Base-by-base conservation (phyloP, 2,329 filamentous ascomycete species). In the Bipolaris oryzae region DNA sequence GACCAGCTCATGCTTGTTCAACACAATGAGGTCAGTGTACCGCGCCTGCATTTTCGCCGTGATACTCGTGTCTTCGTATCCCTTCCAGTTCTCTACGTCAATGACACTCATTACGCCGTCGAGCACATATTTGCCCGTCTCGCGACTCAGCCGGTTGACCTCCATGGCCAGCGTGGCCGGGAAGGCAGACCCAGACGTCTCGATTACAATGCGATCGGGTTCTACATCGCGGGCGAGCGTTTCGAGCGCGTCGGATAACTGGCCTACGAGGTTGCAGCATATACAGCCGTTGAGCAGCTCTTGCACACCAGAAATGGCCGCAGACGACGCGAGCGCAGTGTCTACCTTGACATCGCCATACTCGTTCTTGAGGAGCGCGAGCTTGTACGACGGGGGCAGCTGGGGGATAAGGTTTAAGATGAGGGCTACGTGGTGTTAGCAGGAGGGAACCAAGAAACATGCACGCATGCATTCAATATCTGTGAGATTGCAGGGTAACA, bases 271-370 rank as follows among this genome's bases (percentile, higher is more conserved):
- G 75, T 98, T 98, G 81, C 95, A 99, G 85, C 95, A 99, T 77
- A 99, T 98, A 79, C 95, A 98, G 64, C 94, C 95, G 75, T 96
- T 96, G 51, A 99, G 88, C 1, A 99, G 84, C 77, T 99, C 95
- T 68, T 90, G 90, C 4, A 96, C 93, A 53, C 92, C 94, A 0
- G 91, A 89, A 66, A 99, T 92, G 61, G 93, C 88, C 47, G 86
- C 86, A 13, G 89, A 89, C 0, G 89, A 84, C 15, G 95, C 94
- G 28, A 99, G 88, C 75, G 96, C 91, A 1, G 91, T 95, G 81
- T 99, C 95, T 74, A 99, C 84, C 34, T 92, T 93, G 39, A 99
- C 79, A 75, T 98, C 93, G 73, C 95, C 95, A 76, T 97, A 98
- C 79, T 99, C 95, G 78, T 99, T 99, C 77, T 99, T 99, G 53